Percentiles rank a stretch among this genome's conserved stretches.
These are phyloP conservation scores for Aspergillus ustus DNA, from an alignment of 2,329 filamentous ascomycete genomes.

Conservation along the genomic window DNA sequence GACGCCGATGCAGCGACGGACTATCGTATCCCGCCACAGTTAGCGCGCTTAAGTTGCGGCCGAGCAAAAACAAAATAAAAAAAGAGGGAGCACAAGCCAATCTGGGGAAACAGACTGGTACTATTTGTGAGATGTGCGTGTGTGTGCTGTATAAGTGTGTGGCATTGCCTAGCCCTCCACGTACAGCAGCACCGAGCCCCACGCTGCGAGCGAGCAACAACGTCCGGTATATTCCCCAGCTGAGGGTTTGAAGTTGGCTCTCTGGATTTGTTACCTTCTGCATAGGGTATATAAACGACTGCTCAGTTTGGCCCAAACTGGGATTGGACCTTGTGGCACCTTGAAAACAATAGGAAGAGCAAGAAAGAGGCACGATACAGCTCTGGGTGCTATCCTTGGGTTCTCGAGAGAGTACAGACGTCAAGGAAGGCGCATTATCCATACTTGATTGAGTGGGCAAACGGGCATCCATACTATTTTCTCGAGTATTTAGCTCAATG, in stretches of 20 bases:
- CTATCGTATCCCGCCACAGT: conserved; percentile 16
- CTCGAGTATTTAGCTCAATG: background rate
- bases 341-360: background rate
- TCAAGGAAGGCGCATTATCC: background rate
- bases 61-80: conserved; percentile 11
- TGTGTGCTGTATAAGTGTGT: conserved; percentile 27
- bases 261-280: background rate
- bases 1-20: conserved; percentile 15
- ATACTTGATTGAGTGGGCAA: background rate
- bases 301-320: background rate
- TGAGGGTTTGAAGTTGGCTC: background rate
- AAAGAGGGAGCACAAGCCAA: conserved; percentile 26
- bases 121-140: conserved; percentile 31
- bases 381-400: background rate
- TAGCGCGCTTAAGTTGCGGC: conserved; percentile 22
- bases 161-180: conserved; percentile 24
- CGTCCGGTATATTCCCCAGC: conserved; percentile 18
- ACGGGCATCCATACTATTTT: background rate
- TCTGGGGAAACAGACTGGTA: conserved; percentile 36
- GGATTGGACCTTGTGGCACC: background rate
- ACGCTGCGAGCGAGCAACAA: conserved; percentile 19
- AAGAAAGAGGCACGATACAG: background rate
- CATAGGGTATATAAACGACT: background rate
- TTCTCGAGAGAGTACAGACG: background rate
- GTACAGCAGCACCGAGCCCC: conserved; percentile 24